Evolutionary conservation across 2,329 filamentous ascomycete species (phyloP).

Genomic region (Diaporthe aspalathi): DNA sequence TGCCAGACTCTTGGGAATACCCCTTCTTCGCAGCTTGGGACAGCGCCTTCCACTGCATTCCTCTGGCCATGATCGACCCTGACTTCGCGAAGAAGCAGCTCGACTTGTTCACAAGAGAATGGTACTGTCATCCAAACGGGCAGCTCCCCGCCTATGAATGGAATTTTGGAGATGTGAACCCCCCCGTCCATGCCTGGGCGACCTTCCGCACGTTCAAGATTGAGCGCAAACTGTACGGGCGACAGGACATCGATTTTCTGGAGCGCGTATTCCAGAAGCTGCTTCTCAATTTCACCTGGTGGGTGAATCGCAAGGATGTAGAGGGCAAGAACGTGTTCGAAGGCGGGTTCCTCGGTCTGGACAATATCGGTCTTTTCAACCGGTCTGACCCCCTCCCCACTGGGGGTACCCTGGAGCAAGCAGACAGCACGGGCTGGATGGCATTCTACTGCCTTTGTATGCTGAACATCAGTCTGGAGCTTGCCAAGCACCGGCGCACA

Average conservation of each 20-base stretch:
- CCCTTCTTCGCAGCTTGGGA: constrained; percentile 99
- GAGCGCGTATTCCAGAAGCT: constrained; percentile 97
- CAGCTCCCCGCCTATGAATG: constrained; percentile 93
- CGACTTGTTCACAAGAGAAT: constrained; percentile 94
- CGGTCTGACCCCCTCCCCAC: constrained; percentile 94
- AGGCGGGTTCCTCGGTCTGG: constrained; percentile 92
- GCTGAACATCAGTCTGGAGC: constrained; percentile 95
- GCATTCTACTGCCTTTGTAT: constrained; percentile 96
- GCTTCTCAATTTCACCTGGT: constrained; percentile 97
- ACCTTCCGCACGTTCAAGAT: constrained; percentile 98
- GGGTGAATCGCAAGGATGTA: constrained; percentile 95
- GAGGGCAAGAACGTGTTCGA: constrained; percentile 98
- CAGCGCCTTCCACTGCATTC: constrained; percentile 95
- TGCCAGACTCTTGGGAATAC: constrained; percentile 99
- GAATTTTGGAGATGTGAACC: constrained; percentile 98
- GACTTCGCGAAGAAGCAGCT: constrained; percentile 99
- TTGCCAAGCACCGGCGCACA: constrained; percentile 92
- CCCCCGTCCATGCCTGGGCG: constrained; percentile 95
- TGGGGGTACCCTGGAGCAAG: constrained; percentile 92
- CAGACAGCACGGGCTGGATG: constrained; percentile 99
- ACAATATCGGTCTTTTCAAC: constrained; percentile 98
- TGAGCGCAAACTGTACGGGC: constrained; percentile 95
- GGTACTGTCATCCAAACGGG: constrained; percentile 99
- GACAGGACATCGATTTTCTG: constrained; percentile 93
- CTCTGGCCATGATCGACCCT: constrained; percentile 95